Evolutionary conservation across 148 eudicot species (phyloP), one percentile per base, ranked within the genome.

Genomic region (Rhododendron ferrugineum): DNA sequence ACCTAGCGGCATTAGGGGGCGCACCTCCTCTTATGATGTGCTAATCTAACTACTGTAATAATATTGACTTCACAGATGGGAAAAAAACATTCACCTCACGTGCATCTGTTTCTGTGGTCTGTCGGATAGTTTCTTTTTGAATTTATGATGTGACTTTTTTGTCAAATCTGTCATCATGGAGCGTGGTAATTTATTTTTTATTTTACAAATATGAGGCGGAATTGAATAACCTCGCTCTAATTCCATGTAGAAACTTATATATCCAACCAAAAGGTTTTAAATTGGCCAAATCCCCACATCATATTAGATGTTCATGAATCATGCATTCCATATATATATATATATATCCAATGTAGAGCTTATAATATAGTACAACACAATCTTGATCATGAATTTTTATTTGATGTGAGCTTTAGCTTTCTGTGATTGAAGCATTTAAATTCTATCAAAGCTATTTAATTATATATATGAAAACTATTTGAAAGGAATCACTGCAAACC

Each of bases 401-500:
- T 66, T 66, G 16, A 66, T 66, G 4, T 11, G 34, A 30, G 40
- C 20, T 70, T 30, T 68, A 70, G 14, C 78, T 47, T 83, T 83
- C 20, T 83, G 42, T 70, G 40, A 83, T 70, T 70, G 28, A 7
- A 68, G 34, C 84, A 83, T 68, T 54, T 15, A 44, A 83, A 70
- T 18, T 83, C 30, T 18, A 70, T 30, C 22, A 30, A 83, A 83
- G 78, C 49, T 37, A 81, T 70, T 70, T 13, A 3, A 46, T 46
- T 70, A 70, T 40, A 5, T 40, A 6, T 5, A 40, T 40, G 44
- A 44, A 72, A 56, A 70, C n/a, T 58, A 58, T 47, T 40, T 20
- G 47, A 23, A 28, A 50, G 85, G 78, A 50, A 49, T 83, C 9
- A 79, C 32, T 40, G 80, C 64, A 47, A 72, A 79, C 75, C 81